These are phyloP conservation scores for Candida hispaniensis DNA, from an alignment of 805 yeast genomes.

Conservation along the genomic window DNA sequence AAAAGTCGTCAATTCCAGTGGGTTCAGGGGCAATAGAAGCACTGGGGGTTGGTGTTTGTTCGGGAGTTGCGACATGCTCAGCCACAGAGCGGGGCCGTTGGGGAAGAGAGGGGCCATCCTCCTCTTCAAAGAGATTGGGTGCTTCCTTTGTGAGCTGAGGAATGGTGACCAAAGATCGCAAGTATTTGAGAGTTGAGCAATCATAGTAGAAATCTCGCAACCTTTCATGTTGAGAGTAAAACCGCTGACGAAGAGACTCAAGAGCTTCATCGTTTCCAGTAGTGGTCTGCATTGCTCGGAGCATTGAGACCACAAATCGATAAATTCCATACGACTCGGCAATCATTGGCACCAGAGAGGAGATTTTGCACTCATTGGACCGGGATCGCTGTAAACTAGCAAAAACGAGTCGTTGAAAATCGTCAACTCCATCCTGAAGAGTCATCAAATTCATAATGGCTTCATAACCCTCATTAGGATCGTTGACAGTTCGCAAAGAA, in stretches of 20 bases:
- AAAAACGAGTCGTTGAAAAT: constrained; percentile 64
- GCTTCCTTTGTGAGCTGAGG: constrained; percentile 55
- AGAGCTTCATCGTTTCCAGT: constrained; percentile 67
- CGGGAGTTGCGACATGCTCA: constrained; percentile 21
- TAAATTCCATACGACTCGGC: constrained; percentile 89
- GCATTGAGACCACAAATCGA: constrained; percentile 80
- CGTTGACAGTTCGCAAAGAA: constrained; percentile 74
- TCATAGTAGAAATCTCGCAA: constrained; percentile 81
- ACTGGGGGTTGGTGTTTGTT: constrained; percentile 23
- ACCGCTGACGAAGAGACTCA: constrained; percentile 61
- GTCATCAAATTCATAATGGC: constrained; percentile 76
- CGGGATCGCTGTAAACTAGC: constrained; percentile 54
- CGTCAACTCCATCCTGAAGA: constrained; percentile 74
- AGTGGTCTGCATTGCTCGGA: constrained; percentile 72
- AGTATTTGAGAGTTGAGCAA: constrained; percentile 71
- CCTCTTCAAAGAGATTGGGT: constrained; percentile 44
- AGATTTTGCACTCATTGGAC: constrained; percentile 60
- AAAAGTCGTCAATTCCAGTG: constrained; percentile 35
- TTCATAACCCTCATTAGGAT: constrained; percentile 93
- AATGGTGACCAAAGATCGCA: constrained; percentile 69
- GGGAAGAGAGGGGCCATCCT: constrained; percentile 34
- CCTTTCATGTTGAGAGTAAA: constrained; percentile 55
- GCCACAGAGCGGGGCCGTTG: constrained; percentile 29
- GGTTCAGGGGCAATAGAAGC: constrained; percentile 28
- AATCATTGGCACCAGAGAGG: constrained; percentile 82